These are phyloP conservation scores for Clarireedia homoeocarpa DNA, from an alignment of 2,329 filamentous ascomycete genomes.

Conservation along the genomic window DNA sequence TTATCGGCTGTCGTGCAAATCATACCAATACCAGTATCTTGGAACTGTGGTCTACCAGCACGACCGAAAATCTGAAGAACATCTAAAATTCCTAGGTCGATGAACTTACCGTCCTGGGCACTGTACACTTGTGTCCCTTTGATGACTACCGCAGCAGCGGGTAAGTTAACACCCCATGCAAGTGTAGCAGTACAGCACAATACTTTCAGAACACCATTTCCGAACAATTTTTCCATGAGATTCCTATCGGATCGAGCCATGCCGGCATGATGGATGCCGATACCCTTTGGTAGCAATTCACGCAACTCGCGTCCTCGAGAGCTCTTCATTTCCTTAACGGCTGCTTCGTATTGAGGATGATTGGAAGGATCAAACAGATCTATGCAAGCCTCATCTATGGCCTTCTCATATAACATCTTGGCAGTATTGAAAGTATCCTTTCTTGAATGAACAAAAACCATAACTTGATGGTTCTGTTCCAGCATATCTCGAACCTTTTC, in stretches of 20 bases:
- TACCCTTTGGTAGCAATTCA: slow-evolving; percentile 81
- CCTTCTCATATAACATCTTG: slow-evolving; percentile 78
- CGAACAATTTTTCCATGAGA: slow-evolving; percentile 87
- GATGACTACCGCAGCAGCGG: slow-evolving; percentile 92
- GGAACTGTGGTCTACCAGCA: slow-evolving; percentile 94
- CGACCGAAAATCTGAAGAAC: slow-evolving; percentile 98
- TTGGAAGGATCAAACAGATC: slow-evolving; percentile 76
- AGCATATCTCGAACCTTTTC: slow-evolving; percentile 96
- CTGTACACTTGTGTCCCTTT: slow-evolving; percentile 71
- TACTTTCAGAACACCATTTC: slow-evolving; percentile 87
- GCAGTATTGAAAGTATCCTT: slow-evolving; percentile 90
- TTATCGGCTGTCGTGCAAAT: slow-evolving; percentile 97
- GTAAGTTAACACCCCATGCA: slow-evolving; percentile 98
- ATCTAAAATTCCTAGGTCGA: slow-evolving; percentile 92
- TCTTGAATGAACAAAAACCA: slow-evolving; percentile 98
- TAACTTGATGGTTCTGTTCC: slow-evolving; percentile 85
- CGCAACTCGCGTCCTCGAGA: slow-evolving; percentile 81
- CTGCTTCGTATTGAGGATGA: slow-evolving; percentile 74
- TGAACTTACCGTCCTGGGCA: slow-evolving; percentile 90
- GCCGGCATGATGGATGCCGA: slow-evolving; percentile 93
- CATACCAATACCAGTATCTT: slow-evolving; percentile 95
- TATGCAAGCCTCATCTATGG: slow-evolving; percentile 67
- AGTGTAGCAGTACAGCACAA: slow-evolving; percentile 97
- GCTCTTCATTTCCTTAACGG: slow-evolving; percentile 75
- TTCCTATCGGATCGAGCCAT: slow-evolving; percentile 94